phyloP scores from a whole-genome alignment of 176 grass and related monocot genomes.

The Zea luxurians region DNA sequence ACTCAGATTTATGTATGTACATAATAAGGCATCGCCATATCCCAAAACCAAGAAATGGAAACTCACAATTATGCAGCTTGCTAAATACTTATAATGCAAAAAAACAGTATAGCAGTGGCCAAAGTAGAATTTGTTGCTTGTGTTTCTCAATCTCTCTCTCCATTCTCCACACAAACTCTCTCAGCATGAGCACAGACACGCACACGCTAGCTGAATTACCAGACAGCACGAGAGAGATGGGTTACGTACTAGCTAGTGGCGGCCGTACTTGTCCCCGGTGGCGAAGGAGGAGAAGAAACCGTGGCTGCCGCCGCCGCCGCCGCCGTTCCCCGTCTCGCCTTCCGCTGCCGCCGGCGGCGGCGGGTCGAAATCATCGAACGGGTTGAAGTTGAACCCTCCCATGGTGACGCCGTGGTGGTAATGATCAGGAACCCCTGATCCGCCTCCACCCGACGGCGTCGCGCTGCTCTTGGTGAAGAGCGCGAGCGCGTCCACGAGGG shows the following conservation, averaged over 20 bases:
- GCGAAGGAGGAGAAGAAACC: conserved; percentile 50
- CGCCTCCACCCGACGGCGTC: conserved; percentile 22
- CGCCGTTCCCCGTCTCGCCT: conserved; percentile 25
- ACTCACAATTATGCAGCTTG: conserved; percentile 35
- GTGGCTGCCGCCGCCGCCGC: conserved; percentile 4
- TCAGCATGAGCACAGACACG: neutral
- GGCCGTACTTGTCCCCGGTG: conserved; percentile 44
- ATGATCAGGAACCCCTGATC: conserved; percentile 27
- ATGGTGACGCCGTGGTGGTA: conserved; percentile 32
- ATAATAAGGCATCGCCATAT: neutral
- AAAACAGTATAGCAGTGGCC: conserved; percentile 33
- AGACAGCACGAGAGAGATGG: neutral
- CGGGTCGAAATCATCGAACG: conserved; percentile 49
- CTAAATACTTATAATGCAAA: conserved; percentile 29
- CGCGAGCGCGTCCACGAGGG: conserved; percentile 48
- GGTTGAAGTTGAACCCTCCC: conserved; percentile 63
- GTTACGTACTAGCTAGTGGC: conserved; percentile 43
- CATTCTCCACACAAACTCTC: conserved; percentile 8
- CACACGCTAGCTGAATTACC: neutral
- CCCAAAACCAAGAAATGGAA: conserved; percentile 29
- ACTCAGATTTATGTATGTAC: conserved; percentile 37
- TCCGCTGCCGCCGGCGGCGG: neutral
- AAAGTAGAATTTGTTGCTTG: conserved; percentile 16
- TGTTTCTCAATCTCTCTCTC: neutral
- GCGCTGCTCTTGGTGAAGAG: conserved; percentile 51